A percentile compares a stretch with the other conserved stretches of the same genome.
phyloP scores from a whole-genome alignment of 2,329 filamentous ascomycete species.

The Colletotrichum tanaceti region DNA sequence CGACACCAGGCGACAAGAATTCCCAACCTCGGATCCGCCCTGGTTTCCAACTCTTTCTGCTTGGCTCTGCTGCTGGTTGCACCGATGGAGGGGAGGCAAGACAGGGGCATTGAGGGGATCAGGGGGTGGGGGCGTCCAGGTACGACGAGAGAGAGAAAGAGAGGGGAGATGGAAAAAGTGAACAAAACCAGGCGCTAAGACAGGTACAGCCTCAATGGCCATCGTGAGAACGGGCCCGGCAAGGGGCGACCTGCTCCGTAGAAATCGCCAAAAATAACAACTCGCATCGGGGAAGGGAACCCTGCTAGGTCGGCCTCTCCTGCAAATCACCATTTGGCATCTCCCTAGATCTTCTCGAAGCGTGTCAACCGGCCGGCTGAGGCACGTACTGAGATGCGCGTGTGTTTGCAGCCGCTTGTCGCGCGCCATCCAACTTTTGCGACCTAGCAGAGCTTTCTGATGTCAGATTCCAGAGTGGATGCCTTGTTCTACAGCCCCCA shows the following conservation, averaged over 20 bases:
- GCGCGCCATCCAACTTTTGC: conserved; percentile 11
- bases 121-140: conserved; percentile 27
- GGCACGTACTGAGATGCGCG: conserved; percentile 18
- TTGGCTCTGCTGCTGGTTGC: conserved; percentile 38
- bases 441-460: conserved; percentile 20
- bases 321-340: conserved; percentile 39
- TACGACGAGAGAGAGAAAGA: conserved; percentile 30
- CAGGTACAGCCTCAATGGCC: conserved; percentile 41
- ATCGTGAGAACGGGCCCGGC: conserved; percentile 34
- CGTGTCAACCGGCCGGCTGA: conserved; percentile 23
- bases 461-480: conserved; percentile 25
- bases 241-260: conserved; percentile 36
- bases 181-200: conserved; percentile 33
- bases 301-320: conserved; percentile 30
- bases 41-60: conserved; percentile 37
- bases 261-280: conserved; percentile 40
- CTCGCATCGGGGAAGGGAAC: conserved; percentile 25
- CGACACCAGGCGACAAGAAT: conserved; percentile 34
- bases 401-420: conserved; percentile 14
- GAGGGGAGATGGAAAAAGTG: conserved; percentile 14
- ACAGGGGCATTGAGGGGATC: too few species aligned
- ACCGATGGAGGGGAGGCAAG: conserved; percentile 27
- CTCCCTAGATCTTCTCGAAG: conserved; percentile 31
- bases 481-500: conserved; percentile 26
- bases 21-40: conserved; percentile 27